Percentiles rank a stretch among this genome's conserved stretches.
Conservation (phyloP, 2,329 filamentous ascomycete genomes). For the Fusarium metavorans region DNA sequence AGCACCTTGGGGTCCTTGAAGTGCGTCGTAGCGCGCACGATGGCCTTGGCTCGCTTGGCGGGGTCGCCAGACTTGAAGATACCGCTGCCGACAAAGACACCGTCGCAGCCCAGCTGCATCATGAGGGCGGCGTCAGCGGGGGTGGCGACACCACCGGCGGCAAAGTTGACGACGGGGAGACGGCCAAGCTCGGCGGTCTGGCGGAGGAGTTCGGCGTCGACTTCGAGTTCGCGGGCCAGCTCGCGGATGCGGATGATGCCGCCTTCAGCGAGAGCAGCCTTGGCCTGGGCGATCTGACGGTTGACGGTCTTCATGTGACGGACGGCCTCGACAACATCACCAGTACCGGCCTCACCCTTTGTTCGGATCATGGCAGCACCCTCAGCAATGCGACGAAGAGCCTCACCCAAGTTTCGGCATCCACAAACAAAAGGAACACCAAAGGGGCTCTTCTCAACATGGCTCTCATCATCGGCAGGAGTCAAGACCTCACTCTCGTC, state of each 20-base stretch:
- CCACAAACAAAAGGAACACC: constrained; percentile 94
- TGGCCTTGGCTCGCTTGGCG: constrained; percentile 89
- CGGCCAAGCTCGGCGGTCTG: constrained; percentile 89
- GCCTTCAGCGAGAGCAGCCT: constrained; percentile 74
- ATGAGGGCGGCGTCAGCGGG: constrained; percentile 94
- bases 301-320: constrained; percentile 95
- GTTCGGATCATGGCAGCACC: constrained; percentile 99
- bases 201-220: constrained; percentile 81
- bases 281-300: constrained; percentile 82
- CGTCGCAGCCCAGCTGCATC: constrained; percentile 99
- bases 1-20: constrained; percentile 87
- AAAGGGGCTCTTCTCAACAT: constrained; percentile 90
- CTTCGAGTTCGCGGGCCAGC: constrained; percentile 84
- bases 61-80: constrained; percentile 98
- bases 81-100: constrained; percentile 95
- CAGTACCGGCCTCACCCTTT: constrained; percentile 97
- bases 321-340: constrained; percentile 96
- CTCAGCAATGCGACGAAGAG: constrained; percentile 88
- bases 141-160: constrained; percentile 98
- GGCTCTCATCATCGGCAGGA: constrained; percentile 88
- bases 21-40: constrained; percentile 94
- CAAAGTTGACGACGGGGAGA: constrained; percentile 96
- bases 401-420: constrained; percentile 94
- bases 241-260: constrained; percentile 70
- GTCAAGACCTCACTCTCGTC: constrained; percentile 98